Evolutionary conservation across 306 rosid species (phyloP).

Genomic region (Alnus rubra): DNA sequence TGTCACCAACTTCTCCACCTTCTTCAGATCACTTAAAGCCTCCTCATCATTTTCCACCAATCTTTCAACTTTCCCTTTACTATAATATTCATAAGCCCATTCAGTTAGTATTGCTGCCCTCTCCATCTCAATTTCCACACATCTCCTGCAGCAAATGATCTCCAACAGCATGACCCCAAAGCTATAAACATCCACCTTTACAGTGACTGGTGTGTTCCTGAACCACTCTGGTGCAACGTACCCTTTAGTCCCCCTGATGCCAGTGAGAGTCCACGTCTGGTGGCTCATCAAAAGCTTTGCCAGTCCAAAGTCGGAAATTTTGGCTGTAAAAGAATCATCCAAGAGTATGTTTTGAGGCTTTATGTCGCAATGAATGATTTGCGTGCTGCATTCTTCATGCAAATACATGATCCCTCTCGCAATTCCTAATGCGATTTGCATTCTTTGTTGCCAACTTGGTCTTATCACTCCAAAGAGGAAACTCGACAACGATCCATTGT

Average conservation of each 20-base stretch:
- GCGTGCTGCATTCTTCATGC: conserved; percentile 6
- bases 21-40: background rate
- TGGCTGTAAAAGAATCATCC: background rate
- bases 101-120: background rate
- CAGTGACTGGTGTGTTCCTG: background rate
- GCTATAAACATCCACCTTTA: conserved; percentile 1
- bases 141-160: background rate
- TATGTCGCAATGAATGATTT: conserved; percentile 3
- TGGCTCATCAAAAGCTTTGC: conserved; percentile 8
- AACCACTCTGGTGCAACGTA: conserved; percentile 13
- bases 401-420: conserved; percentile 1
- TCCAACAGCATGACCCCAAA: conserved; percentile 6
- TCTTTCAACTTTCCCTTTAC: background rate
- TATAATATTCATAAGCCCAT: background rate
- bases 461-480: background rate
- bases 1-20: background rate
- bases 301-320: conserved; percentile 4
- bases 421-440: background rate
- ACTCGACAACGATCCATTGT: conserved; percentile 7
- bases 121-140: conserved; percentile 12
- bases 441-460: conserved; percentile 7
- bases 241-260: conserved; percentile 7
- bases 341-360: conserved; percentile 7
- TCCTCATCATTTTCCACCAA: conserved; percentile 1
- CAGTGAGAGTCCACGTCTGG: background rate